Percentiles rank a stretch among this genome's conserved stretches.
Conservation (phyloP, 495 filamentous ascomycete species). For the Hyaloscypha bicolor region DNA sequence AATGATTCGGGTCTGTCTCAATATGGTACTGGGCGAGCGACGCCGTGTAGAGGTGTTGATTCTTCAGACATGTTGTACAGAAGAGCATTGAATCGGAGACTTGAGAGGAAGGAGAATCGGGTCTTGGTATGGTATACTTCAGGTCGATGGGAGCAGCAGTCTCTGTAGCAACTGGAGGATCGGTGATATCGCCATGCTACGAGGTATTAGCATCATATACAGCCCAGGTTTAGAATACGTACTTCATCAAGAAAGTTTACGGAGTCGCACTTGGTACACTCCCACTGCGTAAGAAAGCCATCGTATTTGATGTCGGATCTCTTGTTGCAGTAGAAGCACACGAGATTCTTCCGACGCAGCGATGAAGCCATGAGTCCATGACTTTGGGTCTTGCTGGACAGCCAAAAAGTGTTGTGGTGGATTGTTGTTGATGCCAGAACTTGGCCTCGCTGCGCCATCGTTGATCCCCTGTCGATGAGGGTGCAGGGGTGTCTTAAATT, state of each 20-base stretch:
- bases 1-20: slow-evolving; percentile 46
- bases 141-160: slow-evolving; percentile 39
- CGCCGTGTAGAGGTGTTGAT: slow-evolving; percentile 74
- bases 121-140: slow-evolving; percentile 40
- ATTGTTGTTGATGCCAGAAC: not conserved
- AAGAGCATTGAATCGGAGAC: slow-evolving; percentile 56
- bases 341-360: slow-evolving; percentile 50
- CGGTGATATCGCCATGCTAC: slow-evolving; percentile 82
- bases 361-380: slow-evolving; percentile 49
- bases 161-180: slow-evolving; percentile 67
- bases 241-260: slow-evolving; percentile 80
- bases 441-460: not conserved
- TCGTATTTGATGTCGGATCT: slow-evolving; percentile 57
- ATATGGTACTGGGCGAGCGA: slow-evolving; percentile 67
- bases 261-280: slow-evolving; percentile 74
- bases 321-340: slow-evolving; percentile 78
- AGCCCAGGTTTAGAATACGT: slow-evolving; percentile 24
- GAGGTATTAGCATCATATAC: slow-evolving; percentile 20
- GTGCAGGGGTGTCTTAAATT: not conserved
- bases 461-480: not conserved
- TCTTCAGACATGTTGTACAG: slow-evolving; percentile 76
- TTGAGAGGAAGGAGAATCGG: slow-evolving; percentile 34
- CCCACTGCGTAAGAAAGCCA: slow-evolving; percentile 56
- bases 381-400: slow-evolving; percentile 15
- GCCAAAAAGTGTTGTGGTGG: not conserved